Percentiles rank a stretch among this genome's conserved stretches.
These are phyloP conservation scores for Tulasnella sp. DNA, from an alignment of 768 basidiomycete genomes.

Conservation along the genomic window DNA sequence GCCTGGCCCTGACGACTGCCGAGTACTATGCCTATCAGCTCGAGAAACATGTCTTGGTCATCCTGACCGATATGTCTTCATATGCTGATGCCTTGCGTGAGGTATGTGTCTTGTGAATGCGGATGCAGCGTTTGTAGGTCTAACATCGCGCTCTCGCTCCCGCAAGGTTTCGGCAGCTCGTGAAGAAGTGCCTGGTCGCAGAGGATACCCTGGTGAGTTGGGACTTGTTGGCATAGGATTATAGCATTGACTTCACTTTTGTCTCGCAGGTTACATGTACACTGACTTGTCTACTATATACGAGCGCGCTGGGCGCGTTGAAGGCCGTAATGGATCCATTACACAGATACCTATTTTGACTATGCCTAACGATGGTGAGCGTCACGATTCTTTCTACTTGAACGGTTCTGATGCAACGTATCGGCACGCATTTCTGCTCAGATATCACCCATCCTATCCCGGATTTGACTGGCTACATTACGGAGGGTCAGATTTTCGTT, in stretches of 20 bases:
- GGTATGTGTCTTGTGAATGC: slow-evolving; percentile 32
- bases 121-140: slow-evolving; percentile 24
- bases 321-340: slow-evolving; percentile 97
- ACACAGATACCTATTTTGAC: slow-evolving; percentile 99
- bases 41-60: slow-evolving; percentile 98
- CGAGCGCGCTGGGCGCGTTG: slow-evolving; percentile 95
- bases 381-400: slow-evolving; percentile 13
- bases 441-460: slow-evolving; percentile 99
- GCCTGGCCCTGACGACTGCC: slow-evolving; percentile 93
- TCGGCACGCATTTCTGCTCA: slow-evolving; percentile 25
- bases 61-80: slow-evolving; percentile 98
- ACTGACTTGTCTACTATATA: slow-evolving; percentile 99
- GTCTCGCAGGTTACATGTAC: slow-evolving; percentile 72
- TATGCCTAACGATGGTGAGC: slow-evolving; percentile 97
- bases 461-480: slow-evolving; percentile 98
- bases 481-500: slow-evolving; percentile 97
- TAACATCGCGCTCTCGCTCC: slow-evolving; percentile 20
- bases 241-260: neutral
- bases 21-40: slow-evolving; percentile 99
- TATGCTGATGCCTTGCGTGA: slow-evolving; percentile 95
- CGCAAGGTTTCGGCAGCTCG: slow-evolving; percentile 88
- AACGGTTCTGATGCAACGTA: neutral
- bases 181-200: slow-evolving; percentile 97
- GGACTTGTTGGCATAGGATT: slow-evolving; percentile 9
- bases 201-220: slow-evolving; percentile 70